phyloP scores from a whole-genome alignment of 2,329 filamentous ascomycete genomes.

The Cryoendolithus antarcticus region DNA sequence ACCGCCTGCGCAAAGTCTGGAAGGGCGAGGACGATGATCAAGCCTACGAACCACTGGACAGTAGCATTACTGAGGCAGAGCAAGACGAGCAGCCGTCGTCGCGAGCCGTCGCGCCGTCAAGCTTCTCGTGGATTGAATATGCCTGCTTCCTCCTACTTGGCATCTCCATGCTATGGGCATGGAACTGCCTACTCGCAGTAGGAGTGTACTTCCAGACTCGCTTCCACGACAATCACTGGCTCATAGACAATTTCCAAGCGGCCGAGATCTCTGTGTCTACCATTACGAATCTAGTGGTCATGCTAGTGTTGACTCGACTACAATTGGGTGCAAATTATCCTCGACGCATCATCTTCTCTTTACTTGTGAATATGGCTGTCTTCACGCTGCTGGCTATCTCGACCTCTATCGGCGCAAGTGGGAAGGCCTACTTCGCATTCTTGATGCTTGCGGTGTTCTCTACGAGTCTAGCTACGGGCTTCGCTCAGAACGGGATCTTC shows the following conservation, averaged over 20 bases:
- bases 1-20: slow-evolving; percentile 17
- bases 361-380: slow-evolving; percentile 63
- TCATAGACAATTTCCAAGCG: slow-evolving; percentile 75
- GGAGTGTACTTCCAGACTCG: slow-evolving; percentile 84
- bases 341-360: slow-evolving; percentile 65
- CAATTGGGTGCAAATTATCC: slow-evolving; percentile 80
- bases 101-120: slow-evolving; percentile 1
- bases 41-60: slow-evolving; percentile 18
- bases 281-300: slow-evolving; percentile 63
- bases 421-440: slow-evolving; percentile 64
- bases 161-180: slow-evolving; percentile 93
- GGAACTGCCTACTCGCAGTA: slow-evolving; percentile 98
- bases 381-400: slow-evolving; percentile 73
- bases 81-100: slow-evolving; percentile 2
- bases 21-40: slow-evolving; percentile 18
- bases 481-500: slow-evolving; percentile 90
- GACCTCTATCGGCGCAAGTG: slow-evolving; percentile 50
- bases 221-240: slow-evolving; percentile 58
- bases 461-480: slow-evolving; percentile 67
- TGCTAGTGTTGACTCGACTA: slow-evolving; percentile 65
- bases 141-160: slow-evolving; percentile 73
- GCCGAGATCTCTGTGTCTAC: slow-evolving; percentile 80
- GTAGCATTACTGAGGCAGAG: slow-evolving; percentile 11
- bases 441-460: slow-evolving; percentile 67
- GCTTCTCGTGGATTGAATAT: slow-evolving; percentile 80